phyloP scores from a whole-genome alignment of 139 green algal species.

The Volvox africanus region DNA sequence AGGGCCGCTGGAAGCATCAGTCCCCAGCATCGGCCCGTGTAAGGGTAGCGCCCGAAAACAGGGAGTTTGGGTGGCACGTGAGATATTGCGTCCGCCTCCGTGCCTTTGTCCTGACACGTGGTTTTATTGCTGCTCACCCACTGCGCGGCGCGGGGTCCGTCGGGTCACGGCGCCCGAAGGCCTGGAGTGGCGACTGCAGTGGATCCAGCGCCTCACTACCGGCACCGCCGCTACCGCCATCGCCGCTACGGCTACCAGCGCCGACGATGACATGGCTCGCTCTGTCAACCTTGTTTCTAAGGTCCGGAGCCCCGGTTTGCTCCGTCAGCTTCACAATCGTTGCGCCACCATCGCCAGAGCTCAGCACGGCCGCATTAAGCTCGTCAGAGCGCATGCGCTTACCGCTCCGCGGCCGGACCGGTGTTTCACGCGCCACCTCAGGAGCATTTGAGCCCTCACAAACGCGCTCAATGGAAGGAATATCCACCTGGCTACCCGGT shows the following conservation, averaged over 20 bases:
- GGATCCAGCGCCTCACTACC: not conserved
- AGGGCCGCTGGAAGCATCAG: too few species aligned
- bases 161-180: not conserved
- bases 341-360: not conserved
- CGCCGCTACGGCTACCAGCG: not conserved
- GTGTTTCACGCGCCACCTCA: not conserved
- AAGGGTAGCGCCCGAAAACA: too few species aligned
- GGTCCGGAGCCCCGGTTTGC: too few species aligned
- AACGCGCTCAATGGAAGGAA: too few species aligned
- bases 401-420: not conserved
- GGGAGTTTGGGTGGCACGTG: too few species aligned
- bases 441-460: too few species aligned
- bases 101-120: too few species aligned
- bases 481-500: too few species aligned
- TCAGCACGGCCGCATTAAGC: not conserved
- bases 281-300: too few species aligned
- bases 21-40: too few species aligned
- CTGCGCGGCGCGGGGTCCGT: slow-evolving; percentile 16
- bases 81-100: too few species aligned
- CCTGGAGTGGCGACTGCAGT: slow-evolving; percentile 28
- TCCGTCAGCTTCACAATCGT: too few species aligned
- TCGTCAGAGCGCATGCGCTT: not conserved
- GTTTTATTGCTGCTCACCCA: not conserved
- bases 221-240: not conserved
- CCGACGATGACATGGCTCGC: not conserved